Percentiles rank a stretch among this genome's conserved stretches.
Evolutionary conservation across 495 filamentous ascomycete genomes (phyloP).

Genomic region (Lasiosphaeria hispida): DNA sequence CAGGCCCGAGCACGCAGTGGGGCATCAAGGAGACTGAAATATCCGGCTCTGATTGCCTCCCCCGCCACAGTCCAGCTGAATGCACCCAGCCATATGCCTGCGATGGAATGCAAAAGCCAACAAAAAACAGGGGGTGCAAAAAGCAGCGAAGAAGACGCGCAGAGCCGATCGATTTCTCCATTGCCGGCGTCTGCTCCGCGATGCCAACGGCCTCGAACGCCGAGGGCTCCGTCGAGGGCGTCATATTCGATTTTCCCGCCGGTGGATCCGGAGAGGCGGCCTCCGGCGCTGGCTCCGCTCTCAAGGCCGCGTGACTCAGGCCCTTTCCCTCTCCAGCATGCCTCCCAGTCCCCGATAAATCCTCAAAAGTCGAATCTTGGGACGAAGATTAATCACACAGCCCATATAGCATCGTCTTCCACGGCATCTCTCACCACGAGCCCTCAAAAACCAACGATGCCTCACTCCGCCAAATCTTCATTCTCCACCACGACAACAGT

Average conservation of each 20-base stretch:
- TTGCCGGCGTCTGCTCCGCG: constrained; percentile 2
- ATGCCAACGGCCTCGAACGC: constrained; percentile 1
- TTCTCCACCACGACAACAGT: no score
- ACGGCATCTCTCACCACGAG: neutral
- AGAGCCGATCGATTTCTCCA: neutral
- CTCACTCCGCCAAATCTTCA: no score
- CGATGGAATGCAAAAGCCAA: neutral
- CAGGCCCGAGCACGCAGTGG: constrained; percentile 4
- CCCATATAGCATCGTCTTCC: neutral
- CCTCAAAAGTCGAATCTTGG: neutral
- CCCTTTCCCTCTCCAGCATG: neutral
- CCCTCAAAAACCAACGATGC: no score
- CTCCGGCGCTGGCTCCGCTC: constrained; percentile 6
- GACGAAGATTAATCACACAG: neutral
- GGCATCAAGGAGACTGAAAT: constrained; percentile 1
- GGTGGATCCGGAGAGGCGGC: neutral
- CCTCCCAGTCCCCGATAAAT: neutral
- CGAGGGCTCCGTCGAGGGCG: constrained; percentile 17
- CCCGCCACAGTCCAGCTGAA: neutral
- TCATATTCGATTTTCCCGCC: constrained; percentile 32
- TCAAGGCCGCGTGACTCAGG: neutral
- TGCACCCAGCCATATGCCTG: neutral
- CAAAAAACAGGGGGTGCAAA: neutral
- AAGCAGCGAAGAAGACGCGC: constrained; percentile 2
- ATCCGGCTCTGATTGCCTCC: constrained; percentile 16